Base-by-base conservation (phyloP, 1,284 basidiomycete genomes). In the Ustilago nuda region DNA sequence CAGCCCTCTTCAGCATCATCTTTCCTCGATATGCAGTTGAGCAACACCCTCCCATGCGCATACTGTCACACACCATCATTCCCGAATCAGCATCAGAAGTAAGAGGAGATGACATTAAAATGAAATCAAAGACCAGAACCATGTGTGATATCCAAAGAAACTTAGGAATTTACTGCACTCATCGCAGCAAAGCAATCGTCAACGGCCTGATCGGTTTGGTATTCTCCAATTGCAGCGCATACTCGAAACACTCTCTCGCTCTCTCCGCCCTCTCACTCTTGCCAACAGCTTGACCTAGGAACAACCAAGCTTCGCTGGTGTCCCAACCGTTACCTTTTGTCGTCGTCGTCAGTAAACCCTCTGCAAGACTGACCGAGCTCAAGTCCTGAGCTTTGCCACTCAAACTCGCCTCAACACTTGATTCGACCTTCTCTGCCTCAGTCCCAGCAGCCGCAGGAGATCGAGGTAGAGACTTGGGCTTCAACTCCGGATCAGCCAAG, bases 291-390 rank as follows among this genome's bases (percentile, higher is more conserved):
- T 82, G 72, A 4, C 71, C 79, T 45, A 85, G 56, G 59, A 76
- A 80, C 37, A 82, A 67, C 84, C 84, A 85, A 1, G 84, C 84
- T 54, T 84, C 84, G 51, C 81, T 77, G 54, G 65, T 51, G 52
- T 80, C 79, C 80, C 80, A 81, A 1, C 82, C 84, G 13, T 58
- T 59, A 15, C 66, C 74, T 33, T 76, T 70, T 35, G 82, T 84
- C 36, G 72, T 66, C 46, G 69, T 78, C 27, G 73, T 76, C 60
- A 85, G 54, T 45, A 85, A 70, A 1, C 79, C 84, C 41, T 84
- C 84, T 30, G 84, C 84, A 56, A 85, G 41, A 51, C 73, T 78
- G 35, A 81, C 61, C 52, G 83, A 65, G 52, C 80, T 67, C 23
- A 83, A 60, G n/a, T 74, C 65, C 51, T 76, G 61, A 17, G 77